These are phyloP conservation scores for Thraustochytrium striatum DNA, from an alignment of 352 stramenopile genomes.

Conservation along the genomic window DNA sequence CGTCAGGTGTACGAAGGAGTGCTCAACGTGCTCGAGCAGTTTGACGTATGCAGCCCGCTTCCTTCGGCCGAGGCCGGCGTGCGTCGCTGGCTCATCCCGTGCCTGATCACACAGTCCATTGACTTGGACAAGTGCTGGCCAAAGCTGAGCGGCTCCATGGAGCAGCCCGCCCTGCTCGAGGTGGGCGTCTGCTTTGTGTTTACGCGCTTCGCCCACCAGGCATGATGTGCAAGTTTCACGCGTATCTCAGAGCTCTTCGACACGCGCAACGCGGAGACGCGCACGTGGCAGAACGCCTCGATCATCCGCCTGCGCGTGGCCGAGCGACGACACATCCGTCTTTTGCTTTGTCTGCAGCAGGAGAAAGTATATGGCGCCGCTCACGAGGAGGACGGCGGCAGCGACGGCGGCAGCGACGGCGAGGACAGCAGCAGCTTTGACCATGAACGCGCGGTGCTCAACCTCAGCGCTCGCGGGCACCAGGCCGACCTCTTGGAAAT, in stretches of 20 bases:
- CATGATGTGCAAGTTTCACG: conserved; percentile 16
- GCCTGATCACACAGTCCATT: conserved; percentile 23
- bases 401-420: neutral
- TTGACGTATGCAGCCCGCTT: conserved; percentile 27
- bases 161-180: neutral
- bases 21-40: conserved; percentile 30
- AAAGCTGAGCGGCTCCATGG: neutral
- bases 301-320: conserved; percentile 1
- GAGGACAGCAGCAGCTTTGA: neutral
- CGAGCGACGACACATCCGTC: conserved; percentile 1
- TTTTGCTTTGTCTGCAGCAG: conserved; percentile 12
- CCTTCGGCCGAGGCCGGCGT: neutral
- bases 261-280: neutral
- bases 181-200: conserved; percentile 34
- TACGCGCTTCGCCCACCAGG: conserved; percentile 24
- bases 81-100: conserved; percentile 33
- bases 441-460: neutral
- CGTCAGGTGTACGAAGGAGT: neutral
- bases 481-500: neutral
- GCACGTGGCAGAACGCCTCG: conserved; percentile 10
- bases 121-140: conserved; percentile 13
- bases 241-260: conserved; percentile 3
- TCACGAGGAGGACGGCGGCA: neutral
- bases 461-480: conserved; percentile 1
- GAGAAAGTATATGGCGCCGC: neutral